Percentiles rank a stretch among this genome's conserved stretches.
phyloP scores from a whole-genome alignment of 2,329 filamentous ascomycete genomes.

The Xylaria sp. region DNA sequence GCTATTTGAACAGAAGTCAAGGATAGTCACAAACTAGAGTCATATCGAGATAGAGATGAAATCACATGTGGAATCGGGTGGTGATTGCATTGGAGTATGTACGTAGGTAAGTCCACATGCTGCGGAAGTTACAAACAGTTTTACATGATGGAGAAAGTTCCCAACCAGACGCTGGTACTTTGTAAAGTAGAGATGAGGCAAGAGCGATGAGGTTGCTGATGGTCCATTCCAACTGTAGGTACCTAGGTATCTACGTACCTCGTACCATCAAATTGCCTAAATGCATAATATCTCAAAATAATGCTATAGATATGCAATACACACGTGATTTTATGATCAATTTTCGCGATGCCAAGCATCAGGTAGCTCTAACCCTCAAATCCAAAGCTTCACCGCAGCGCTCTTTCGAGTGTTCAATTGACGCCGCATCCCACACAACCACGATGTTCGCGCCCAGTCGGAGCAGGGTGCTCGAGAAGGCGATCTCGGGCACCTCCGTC shows the following conservation, averaged over 20 bases:
- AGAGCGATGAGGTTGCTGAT: neutral
- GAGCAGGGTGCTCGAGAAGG: slow-evolving; percentile 69
- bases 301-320: slow-evolving; percentile 25
- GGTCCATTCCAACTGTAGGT: neutral
- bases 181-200: neutral
- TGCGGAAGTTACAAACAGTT: slow-evolving; percentile 7
- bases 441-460: slow-evolving; percentile 74
- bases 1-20: neutral
- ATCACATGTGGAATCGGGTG: neutral
- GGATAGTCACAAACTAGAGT: neutral
- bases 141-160: neutral
- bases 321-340: slow-evolving; percentile 33
- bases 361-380: slow-evolving; percentile 27
- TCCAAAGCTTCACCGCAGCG: slow-evolving; percentile 20
- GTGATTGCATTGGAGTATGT: neutral
- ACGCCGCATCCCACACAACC: slow-evolving; percentile 34
- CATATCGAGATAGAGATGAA: neutral
- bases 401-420: slow-evolving; percentile 37
- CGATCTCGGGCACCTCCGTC: slow-evolving; percentile 59
- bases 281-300: slow-evolving; percentile 4
- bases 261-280: neutral
- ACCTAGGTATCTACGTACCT: neutral
- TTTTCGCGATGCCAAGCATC: slow-evolving; percentile 44
- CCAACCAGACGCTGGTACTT: neutral
- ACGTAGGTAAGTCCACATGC: neutral